Evolutionary conservation across 176 grass and related monocot genomes (phyloP).

Genomic region (Carex kokanica): DNA sequence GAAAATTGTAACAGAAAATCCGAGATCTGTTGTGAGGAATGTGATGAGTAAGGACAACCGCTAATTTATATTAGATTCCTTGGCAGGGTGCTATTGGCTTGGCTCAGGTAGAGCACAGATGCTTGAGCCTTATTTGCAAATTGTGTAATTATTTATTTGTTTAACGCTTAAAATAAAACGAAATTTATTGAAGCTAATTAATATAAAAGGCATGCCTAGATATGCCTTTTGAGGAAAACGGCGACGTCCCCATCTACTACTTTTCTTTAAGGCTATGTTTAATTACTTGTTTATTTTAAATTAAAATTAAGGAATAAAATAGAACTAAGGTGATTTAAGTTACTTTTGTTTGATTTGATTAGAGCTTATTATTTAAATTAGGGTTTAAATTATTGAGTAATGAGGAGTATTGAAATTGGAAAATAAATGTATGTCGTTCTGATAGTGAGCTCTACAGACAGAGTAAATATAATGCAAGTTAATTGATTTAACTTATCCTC

Average conservation of each 20-base stretch:
- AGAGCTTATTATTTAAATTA: no score
- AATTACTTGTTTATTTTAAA: no score
- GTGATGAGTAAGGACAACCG: neutral
- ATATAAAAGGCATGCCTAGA: neutral
- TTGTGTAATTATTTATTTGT: neutral
- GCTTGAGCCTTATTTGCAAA: conserved; percentile 6
- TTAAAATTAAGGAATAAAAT: no score
- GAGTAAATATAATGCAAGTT: no score
- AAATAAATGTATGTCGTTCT: no score
- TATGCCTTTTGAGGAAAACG: neutral
- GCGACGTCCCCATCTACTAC: neutral
- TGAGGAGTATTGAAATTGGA: no score
- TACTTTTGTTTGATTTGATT: no score
- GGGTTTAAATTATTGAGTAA: no score
- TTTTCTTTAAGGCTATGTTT: no score
- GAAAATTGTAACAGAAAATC: neutral
- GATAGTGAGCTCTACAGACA: no score
- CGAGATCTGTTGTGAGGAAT: conserved; percentile 6
- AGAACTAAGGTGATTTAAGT: no score
- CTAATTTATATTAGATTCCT: conserved; percentile 30
- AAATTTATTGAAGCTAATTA: neutral
- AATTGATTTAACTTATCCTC: no score
- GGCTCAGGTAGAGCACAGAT: conserved; percentile 23
- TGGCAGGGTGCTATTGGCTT: neutral
- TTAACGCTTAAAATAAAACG: neutral